These are phyloP conservation scores for Colletotrichum scovillei DNA, from an alignment of 2,329 filamentous ascomycete genomes.

Conservation along the genomic window DNA sequence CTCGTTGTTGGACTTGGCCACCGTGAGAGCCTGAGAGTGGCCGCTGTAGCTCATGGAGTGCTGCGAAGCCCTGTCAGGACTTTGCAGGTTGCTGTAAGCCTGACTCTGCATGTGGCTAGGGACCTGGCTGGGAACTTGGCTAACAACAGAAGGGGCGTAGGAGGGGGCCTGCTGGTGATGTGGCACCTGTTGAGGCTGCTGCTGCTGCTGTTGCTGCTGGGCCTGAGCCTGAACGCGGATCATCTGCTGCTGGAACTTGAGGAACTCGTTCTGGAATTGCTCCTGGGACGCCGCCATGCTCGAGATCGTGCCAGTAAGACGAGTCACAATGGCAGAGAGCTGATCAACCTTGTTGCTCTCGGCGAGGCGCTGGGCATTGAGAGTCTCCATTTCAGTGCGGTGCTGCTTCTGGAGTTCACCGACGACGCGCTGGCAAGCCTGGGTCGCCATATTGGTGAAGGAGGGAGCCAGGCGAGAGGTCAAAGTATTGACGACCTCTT, in stretches of 20 bases:
- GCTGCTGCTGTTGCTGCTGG: constrained; percentile 35
- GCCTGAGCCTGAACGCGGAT: constrained; percentile 52
- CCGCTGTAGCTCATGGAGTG: constrained; percentile 31
- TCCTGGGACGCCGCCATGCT: constrained; percentile 76
- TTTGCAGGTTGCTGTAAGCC: constrained; percentile 39
- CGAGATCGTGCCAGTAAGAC: constrained; percentile 75
- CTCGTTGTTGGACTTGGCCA: constrained; percentile 29
- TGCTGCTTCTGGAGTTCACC: constrained; percentile 75
- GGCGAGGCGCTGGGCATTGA: constrained; percentile 61
- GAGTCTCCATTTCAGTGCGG: constrained; percentile 60
- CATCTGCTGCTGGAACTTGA: constrained; percentile 66
- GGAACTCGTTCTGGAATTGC: constrained; percentile 73
- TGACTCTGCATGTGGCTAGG: constrained; percentile 35
- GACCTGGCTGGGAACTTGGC: constrained; percentile 25
- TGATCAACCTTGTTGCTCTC: constrained; percentile 77
- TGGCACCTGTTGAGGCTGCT: constrained; percentile 25
- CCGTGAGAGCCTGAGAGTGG: constrained; percentile 36
- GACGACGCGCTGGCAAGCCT: constrained; percentile 75
- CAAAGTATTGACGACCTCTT: constrained; percentile 72
- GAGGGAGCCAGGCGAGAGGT: constrained; percentile 73
- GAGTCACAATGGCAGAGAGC: constrained; percentile 74
- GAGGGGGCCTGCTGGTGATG: constrained; percentile 30
- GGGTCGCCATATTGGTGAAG: constrained; percentile 72
- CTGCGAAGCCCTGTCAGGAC: constrained; percentile 33
- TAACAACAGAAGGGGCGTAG: constrained; percentile 28